Conservation (phyloP, 108 stramenopile genomes). For the Fragilariopsis cylindrus region DNA sequence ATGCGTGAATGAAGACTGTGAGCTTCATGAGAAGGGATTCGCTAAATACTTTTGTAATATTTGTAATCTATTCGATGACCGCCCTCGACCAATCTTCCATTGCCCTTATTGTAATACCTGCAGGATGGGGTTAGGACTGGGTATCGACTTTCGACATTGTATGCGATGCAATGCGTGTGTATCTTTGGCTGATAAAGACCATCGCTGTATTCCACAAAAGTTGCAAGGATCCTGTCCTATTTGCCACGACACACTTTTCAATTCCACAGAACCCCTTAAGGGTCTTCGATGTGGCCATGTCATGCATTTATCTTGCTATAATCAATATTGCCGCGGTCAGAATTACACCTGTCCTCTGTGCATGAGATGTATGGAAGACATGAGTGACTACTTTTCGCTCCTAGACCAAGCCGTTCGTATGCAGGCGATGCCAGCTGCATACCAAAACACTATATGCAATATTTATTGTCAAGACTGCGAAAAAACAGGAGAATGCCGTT, state of each 20-base stretch:
- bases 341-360: slow-evolving; percentile 84
- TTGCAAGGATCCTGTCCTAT: slow-evolving; percentile 94
- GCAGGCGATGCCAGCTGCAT: slow-evolving; percentile 87
- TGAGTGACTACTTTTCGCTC: slow-evolving; percentile 82
- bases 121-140: slow-evolving; percentile 87
- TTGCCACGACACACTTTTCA: slow-evolving; percentile 88
- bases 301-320: slow-evolving; percentile 93
- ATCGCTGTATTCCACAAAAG: slow-evolving; percentile 91
- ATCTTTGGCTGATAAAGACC: slow-evolving; percentile 67
- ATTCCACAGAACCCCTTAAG: slow-evolving; percentile 84
- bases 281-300: slow-evolving; percentile 93
- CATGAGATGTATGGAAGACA: slow-evolving; percentile 84
- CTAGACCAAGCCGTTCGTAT: slow-evolving; percentile 83
- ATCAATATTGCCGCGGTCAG: slow-evolving; percentile 59
- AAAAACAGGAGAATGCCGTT: slow-evolving; percentile 69
- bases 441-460: slow-evolving; percentile 64
- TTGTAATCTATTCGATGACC: slow-evolving; percentile 90
- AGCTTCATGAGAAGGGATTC: slow-evolving; percentile 61
- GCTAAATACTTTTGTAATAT: slow-evolving; percentile 86
- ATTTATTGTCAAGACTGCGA: slow-evolving; percentile 90
- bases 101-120: slow-evolving; percentile 97
- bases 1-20: slow-evolving; percentile 75
- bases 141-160: slow-evolving; percentile 95
- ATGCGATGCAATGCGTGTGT: slow-evolving; percentile 99
- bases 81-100: slow-evolving; percentile 81